A percentile compares a stretch with the other conserved stretches of the same genome.
These are phyloP conservation scores for Backusella parvicylindrica DNA, from an alignment of 192 early-diverging fungal species.

Conservation along the genomic window DNA sequence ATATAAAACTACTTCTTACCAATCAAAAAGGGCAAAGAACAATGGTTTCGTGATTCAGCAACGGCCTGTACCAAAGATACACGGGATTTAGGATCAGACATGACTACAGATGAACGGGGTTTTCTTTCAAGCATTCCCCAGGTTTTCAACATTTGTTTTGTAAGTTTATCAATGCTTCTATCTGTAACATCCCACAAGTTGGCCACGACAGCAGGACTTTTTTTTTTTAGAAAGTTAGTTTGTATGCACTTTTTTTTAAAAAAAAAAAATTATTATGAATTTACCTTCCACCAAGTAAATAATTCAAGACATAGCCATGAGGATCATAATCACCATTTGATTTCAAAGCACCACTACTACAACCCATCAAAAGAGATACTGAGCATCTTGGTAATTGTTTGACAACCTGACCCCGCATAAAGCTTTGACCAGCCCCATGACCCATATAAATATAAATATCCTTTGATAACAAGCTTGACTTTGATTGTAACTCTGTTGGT, in stretches of 20 bases:
- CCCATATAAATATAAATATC: conserved; percentile 79
- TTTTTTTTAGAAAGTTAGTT: background rate
- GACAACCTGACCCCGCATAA: conserved; percentile 64
- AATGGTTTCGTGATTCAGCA: conserved; percentile 62
- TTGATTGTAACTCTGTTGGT: conserved; percentile 65
- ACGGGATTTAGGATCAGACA: background rate
- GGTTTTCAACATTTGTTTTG: conserved; percentile 57
- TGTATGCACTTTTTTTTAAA: too few relatives aligned
- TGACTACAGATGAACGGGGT: conserved; percentile 53
- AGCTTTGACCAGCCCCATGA: conserved; percentile 89
- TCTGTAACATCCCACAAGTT: conserved; percentile 99
- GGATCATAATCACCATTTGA: conserved; percentile 87
- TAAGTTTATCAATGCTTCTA: conserved; percentile 90
- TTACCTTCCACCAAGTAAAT: conserved; percentile 80
- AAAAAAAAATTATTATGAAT: too few relatives aligned
- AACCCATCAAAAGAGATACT: conserved; percentile 86
- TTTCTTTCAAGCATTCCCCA: conserved; percentile 62
- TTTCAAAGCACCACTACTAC: conserved; percentile 83
- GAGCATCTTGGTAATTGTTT: conserved; percentile 66
- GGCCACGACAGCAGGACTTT: conserved; percentile 75
- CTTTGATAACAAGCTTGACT: background rate
- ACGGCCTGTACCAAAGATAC: conserved; percentile 78
- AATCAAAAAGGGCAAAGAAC: conserved; percentile 78
- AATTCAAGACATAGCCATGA: conserved; percentile 77
- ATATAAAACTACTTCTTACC: conserved; percentile 41